Conservation (phyloP, 2,329 filamentous ascomycete genomes). For the Ascochyta fabae region DNA sequence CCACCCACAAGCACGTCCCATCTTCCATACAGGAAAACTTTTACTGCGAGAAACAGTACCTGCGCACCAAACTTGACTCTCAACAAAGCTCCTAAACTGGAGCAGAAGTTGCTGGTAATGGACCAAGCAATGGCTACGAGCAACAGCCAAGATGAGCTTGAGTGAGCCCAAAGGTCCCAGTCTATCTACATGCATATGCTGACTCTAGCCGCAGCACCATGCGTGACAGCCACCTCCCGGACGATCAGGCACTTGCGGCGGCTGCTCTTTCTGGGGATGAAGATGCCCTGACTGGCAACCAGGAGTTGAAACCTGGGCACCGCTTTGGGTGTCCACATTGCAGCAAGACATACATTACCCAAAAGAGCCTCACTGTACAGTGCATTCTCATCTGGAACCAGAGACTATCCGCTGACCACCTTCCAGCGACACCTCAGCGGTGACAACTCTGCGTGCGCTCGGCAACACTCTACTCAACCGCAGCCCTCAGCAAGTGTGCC, state of each 20-base stretch:
- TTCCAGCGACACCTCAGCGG: slow-evolving; percentile 2
- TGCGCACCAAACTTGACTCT: background rate
- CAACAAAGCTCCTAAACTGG: background rate
- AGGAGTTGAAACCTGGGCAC: background rate
- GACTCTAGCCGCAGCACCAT: background rate
- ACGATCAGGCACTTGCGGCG: background rate
- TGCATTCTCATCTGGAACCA: background rate
- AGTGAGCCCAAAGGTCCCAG: background rate
- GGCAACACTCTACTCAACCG: background rate
- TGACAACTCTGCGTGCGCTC: background rate
- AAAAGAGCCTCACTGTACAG: slow-evolving; percentile 2
- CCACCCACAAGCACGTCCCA: background rate
- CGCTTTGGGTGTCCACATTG: background rate
- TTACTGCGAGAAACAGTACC: background rate
- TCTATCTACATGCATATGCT: background rate
- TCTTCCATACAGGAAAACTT: background rate
- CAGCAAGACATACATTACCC: background rate
- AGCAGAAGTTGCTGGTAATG: background rate
- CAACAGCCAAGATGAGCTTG: background rate
- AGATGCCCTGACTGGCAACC: background rate
- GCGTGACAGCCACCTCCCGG: background rate
- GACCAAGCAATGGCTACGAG: background rate
- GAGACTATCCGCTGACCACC: background rate
- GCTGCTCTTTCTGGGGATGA: background rate
- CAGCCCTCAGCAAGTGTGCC: background rate